These are phyloP conservation scores for Myriosclerotinia scirpicola DNA, from an alignment of 2,329 filamentous ascomycete species.

Conservation along the genomic window DNA sequence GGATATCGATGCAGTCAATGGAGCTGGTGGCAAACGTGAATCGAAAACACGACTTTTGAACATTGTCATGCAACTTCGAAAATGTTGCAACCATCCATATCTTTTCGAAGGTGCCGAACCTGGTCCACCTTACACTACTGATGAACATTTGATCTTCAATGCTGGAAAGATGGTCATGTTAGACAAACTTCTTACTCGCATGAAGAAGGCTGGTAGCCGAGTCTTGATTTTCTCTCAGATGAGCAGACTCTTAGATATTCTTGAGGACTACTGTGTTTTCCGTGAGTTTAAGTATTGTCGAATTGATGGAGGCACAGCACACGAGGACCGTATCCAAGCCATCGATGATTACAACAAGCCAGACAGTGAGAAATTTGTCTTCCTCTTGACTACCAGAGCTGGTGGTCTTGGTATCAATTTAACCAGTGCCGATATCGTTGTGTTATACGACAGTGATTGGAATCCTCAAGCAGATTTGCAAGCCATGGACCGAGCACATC, in stretches of 20 bases:
- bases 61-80: conserved; percentile 98
- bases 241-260: conserved; percentile 93
- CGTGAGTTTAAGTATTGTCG: conserved; percentile 93
- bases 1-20: conserved; percentile 98
- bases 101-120: conserved; percentile 97
- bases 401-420: conserved; percentile 97
- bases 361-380: conserved; percentile 93
- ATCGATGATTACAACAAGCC: conserved; percentile 99
- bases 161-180: conserved; percentile 97
- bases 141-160: conserved; percentile 92
- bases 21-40: conserved; percentile 91
- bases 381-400: conserved; percentile 90
- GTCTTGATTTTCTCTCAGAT: conserved; percentile 99
- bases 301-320: conserved; percentile 93
- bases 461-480: conserved; percentile 98
- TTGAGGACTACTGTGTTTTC: conserved; percentile 98
- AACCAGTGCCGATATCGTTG: conserved; percentile 90
- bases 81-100: conserved; percentile 98
- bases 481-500: conserved; percentile 97
- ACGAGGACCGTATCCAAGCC: conserved; percentile 94
- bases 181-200: conserved; percentile 81
- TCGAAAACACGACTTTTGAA: conserved; percentile 96
- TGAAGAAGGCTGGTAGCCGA: conserved; percentile 83
- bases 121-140: conserved; percentile 95
- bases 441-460: conserved; percentile 98